Conservation (phyloP, 163 green algal genomes). For the Prototheca cutis region DNA sequence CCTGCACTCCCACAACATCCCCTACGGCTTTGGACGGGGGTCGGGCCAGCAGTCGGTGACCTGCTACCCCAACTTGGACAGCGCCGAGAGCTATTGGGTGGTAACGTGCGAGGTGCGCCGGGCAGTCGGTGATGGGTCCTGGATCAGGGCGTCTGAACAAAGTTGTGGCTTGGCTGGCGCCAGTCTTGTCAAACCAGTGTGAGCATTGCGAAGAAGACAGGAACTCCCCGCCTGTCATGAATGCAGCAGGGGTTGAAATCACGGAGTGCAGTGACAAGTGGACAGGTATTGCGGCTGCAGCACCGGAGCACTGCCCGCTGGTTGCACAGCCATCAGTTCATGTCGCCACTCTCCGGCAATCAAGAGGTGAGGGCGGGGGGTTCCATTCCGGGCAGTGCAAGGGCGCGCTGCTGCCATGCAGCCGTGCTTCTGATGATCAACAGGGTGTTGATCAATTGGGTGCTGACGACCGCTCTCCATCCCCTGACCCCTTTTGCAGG, state of each 20-base stretch:
- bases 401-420: too few species aligned
- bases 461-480: too few species aligned
- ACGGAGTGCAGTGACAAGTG: slow-evolving; percentile 38
- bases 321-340: slow-evolving; percentile 83
- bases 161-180: too few species aligned
- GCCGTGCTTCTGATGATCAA: too few species aligned
- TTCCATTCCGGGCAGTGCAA: too few species aligned
- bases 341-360: slow-evolving; percentile 72
- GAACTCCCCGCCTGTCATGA: too few species aligned
- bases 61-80: slow-evolving; percentile 48
- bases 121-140: too few species aligned
- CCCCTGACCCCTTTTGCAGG: slow-evolving; percentile 30
- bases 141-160: too few species aligned
- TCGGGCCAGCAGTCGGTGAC: slow-evolving; percentile 89
- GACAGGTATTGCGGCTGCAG: slow-evolving; percentile 55
- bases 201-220: too few species aligned
- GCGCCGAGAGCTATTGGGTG: slow-evolving; percentile 73
- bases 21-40: slow-evolving; percentile 73
- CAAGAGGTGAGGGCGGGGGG: slow-evolving; percentile 79
- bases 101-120: slow-evolving; percentile 47
- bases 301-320: slow-evolving; percentile 73
- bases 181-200: too few species aligned
- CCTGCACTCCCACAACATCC: slow-evolving; percentile 77
- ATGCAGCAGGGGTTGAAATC: not conserved
- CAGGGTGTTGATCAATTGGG: too few species aligned